Percentiles rank a stretch among this genome's conserved stretches.
Conservation (phyloP, 768 basidiomycete species). For the Mrakia hoshinonis region DNA sequence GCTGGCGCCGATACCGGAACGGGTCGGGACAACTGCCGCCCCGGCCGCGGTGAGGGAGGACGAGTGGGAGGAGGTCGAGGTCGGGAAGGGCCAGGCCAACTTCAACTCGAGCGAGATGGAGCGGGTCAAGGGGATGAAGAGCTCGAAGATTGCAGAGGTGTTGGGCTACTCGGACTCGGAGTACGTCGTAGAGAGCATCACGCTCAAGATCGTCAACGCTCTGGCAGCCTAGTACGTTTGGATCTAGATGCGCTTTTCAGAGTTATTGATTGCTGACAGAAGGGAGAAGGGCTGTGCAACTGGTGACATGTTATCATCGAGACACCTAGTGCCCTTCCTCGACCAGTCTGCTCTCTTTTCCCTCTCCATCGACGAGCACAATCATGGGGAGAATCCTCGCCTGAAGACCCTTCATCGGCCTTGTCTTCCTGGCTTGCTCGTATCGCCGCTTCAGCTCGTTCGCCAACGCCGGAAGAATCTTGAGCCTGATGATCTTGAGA, state of each 20-base stretch:
- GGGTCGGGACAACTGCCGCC: neutral
- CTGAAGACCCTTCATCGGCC: too few relatives aligned
- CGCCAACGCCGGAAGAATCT: too few relatives aligned
- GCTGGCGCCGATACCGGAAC: slow-evolving; percentile 14
- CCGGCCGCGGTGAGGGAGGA: slow-evolving; percentile 32
- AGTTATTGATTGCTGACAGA: neutral
- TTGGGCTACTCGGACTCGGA: slow-evolving; percentile 94
- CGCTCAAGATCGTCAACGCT: slow-evolving; percentile 45
- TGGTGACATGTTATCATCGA: neutral
- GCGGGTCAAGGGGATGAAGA: slow-evolving; percentile 79
- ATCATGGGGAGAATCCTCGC: too few relatives aligned
- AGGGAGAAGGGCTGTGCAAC: neutral
- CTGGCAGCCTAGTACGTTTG: neutral
- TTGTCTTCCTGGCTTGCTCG: too few relatives aligned
- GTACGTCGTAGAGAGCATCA: slow-evolving; percentile 92
- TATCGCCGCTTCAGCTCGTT: too few relatives aligned
- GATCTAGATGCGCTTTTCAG: neutral
- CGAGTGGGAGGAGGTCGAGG: slow-evolving; percentile 70
- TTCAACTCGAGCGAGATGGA: slow-evolving; percentile 90
- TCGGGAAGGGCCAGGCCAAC: slow-evolving; percentile 88
- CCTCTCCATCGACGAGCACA: too few relatives aligned
- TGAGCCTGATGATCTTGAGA: too few relatives aligned
- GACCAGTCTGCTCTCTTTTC: too few relatives aligned
- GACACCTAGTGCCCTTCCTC: too few relatives aligned
- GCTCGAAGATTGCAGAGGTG: slow-evolving; percentile 66